Conservation (phyloP, 345 rosid species). For the Bruguiera parviflora region DNA sequence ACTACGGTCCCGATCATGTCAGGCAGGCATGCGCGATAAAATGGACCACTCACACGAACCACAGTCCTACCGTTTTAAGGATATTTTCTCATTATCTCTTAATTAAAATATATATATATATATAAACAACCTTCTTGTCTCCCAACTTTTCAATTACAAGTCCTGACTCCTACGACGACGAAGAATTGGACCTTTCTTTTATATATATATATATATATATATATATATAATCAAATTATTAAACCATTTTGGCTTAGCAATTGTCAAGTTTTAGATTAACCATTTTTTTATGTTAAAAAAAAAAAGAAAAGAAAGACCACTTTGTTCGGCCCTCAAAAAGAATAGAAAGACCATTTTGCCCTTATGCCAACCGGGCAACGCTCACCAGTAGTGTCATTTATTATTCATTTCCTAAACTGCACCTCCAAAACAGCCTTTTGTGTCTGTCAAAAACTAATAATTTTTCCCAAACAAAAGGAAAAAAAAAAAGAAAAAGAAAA, state of each 20-base stretch:
- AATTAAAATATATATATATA: too few species aligned
- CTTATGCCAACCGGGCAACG: background rate
- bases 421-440: background rate
- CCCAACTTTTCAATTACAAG: too few species aligned
- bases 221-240: background rate
- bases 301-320: background rate
- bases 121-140: too few species aligned
- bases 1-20: background rate
- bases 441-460: background rate
- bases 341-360: background rate
- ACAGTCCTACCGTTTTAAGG: too few species aligned
- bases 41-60: background rate
- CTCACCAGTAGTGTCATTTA: background rate
- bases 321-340: too few species aligned
- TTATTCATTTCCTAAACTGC: too few species aligned
- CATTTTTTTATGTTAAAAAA: background rate
- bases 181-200: background rate
- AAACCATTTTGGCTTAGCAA: background rate
- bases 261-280: background rate
- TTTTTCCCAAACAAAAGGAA: too few species aligned
- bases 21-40: background rate
- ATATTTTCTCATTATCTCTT: too few species aligned
- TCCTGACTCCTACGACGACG: too few species aligned
- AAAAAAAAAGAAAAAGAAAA: background rate
- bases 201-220: too few species aligned